phyloP scores from a whole-genome alignment of 2,329 filamentous ascomycete genomes.

The Colletotrichum noveboracense region DNA sequence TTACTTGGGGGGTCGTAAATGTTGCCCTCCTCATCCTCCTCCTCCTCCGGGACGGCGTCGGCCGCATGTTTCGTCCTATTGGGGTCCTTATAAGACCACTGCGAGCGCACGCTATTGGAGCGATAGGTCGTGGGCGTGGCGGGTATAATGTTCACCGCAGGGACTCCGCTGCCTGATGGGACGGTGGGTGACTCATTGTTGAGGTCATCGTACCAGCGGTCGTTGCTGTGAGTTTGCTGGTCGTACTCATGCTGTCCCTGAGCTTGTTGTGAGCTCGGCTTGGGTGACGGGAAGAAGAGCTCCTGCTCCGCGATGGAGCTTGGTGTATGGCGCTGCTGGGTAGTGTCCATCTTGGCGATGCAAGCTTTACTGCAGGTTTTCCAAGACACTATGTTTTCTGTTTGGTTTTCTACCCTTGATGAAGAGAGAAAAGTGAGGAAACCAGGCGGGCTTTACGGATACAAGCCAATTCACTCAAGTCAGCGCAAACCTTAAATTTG shows the following conservation, averaged over 20 bases:
- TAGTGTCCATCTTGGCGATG: slow-evolving; percentile 7
- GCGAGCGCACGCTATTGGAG: slow-evolving; percentile 18
- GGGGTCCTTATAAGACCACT: slow-evolving; percentile 2
- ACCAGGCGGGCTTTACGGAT: background rate
- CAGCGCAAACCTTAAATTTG: slow-evolving; percentile 12
- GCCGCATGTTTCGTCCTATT: background rate
- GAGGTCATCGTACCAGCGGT: slow-evolving; percentile 8
- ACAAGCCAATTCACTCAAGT: background rate
- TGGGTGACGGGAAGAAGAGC: background rate
- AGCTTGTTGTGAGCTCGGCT: background rate
- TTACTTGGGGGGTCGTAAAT: slow-evolving; percentile 11
- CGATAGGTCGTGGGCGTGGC: slow-evolving; percentile 16
- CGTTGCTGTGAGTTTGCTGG: background rate
- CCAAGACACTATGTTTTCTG: background rate
- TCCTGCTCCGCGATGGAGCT: slow-evolving; percentile 18
- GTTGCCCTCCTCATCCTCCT: slow-evolving; percentile 10
- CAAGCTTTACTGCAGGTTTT: background rate
- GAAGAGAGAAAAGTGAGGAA: background rate
- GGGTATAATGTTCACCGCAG: slow-evolving; percentile 17
- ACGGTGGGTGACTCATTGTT: slow-evolving; percentile 10
- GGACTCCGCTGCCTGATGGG: slow-evolving; percentile 9
- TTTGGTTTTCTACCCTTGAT: background rate
- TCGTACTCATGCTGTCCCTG: background rate
- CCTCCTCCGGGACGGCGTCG: slow-evolving; percentile 5
- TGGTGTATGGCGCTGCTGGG: slow-evolving; percentile 11